These are phyloP conservation scores for Chenopodium formosanum DNA, from an alignment of 148 eudicot genomes.

Conservation along the genomic window DNA sequence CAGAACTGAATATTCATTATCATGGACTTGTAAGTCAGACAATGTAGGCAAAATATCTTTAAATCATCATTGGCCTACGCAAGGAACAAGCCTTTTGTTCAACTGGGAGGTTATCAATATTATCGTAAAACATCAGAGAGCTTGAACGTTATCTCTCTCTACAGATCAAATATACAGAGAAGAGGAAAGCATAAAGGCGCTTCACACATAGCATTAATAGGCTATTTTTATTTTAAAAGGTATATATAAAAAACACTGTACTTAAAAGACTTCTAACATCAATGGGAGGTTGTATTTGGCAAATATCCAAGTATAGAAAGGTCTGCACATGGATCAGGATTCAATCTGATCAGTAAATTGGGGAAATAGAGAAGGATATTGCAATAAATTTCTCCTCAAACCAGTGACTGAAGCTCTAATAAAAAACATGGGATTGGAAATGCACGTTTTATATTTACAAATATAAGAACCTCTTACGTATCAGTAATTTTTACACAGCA, in stretches of 20 bases:
- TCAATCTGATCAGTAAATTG: not conserved
- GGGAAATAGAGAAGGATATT: no score
- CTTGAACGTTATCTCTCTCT: not conserved
- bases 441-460: not conserved
- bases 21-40: slow-evolving; percentile 9
- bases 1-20: not conserved
- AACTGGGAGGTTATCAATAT: not conserved
- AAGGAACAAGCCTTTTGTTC: not conserved
- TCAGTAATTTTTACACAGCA: not conserved
- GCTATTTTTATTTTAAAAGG: not conserved
- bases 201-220: not conserved
- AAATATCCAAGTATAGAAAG: not conserved
- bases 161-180: not conserved
- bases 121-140: not conserved
- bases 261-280: not conserved
- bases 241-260: not conserved
- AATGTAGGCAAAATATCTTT: slow-evolving; percentile 18
- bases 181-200: not conserved
- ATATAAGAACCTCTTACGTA: not conserved
- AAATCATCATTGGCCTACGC: not conserved
- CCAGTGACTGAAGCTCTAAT: not conserved
- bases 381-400: not conserved
- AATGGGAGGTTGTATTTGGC: not conserved
- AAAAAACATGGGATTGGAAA: not conserved
- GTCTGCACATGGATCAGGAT: not conserved